phyloP scores from a whole-genome alignment of 164 flowering plant species.

The Kalanchoe fedtschenkoi region DNA sequence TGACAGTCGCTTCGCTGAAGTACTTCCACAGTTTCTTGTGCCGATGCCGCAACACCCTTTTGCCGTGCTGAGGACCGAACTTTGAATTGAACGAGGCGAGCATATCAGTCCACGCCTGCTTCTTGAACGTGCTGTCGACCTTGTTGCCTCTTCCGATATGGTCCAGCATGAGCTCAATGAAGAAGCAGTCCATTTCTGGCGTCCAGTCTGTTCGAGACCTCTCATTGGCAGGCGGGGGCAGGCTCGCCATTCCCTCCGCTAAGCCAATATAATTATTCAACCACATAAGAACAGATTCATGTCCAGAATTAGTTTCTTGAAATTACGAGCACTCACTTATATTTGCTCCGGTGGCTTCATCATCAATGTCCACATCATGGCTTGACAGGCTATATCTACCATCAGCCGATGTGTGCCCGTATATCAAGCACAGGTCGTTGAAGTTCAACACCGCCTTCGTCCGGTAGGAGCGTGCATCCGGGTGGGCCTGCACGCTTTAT shows the following conservation, averaged over 20 bases:
- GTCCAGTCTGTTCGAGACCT: conserved; percentile 49
- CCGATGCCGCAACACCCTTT: conserved; percentile 48
- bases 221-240: conserved; percentile 19
- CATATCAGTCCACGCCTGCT: conserved; percentile 57
- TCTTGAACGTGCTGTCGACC: conserved; percentile 30
- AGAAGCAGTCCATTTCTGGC: conserved; percentile 39
- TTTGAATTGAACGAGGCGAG: conserved; percentile 36
- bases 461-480: conserved; percentile 39
- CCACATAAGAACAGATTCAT: background rate
- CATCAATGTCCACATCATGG: conserved; percentile 46
- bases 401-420: conserved; percentile 40
- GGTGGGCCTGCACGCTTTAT: conserved; percentile 29
- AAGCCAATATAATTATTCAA: background rate
- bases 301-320: background rate
- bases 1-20: conserved; percentile 24
- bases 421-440: conserved; percentile 40
- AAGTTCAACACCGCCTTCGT: conserved; percentile 37
- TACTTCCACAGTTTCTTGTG: conserved; percentile 44
- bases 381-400: conserved; percentile 54
- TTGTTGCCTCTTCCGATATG: conserved; percentile 45
- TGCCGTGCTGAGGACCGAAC: conserved; percentile 42
- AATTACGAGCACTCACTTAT: conserved; percentile 18
- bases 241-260: conserved; percentile 26
- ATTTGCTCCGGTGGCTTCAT: conserved; percentile 27
- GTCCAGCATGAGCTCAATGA: conserved; percentile 43